These are phyloP conservation scores for Malassezia pachydermatis DNA, from an alignment of 1,284 basidiomycete species.

Conservation along the genomic window DNA sequence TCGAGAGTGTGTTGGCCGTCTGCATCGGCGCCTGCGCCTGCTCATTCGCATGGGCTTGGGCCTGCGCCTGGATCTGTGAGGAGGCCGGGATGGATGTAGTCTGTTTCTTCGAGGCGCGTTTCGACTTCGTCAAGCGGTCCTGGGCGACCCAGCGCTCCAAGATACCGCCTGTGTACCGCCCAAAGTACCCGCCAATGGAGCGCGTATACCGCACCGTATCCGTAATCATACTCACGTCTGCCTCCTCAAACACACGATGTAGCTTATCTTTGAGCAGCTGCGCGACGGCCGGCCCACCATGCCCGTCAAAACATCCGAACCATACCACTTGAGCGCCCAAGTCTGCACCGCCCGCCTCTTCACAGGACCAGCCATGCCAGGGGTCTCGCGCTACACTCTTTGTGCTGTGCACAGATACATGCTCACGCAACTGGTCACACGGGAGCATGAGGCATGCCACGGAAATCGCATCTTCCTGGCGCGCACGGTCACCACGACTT, in stretches of 20 bases:
- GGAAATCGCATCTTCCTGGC: conserved; percentile 40
- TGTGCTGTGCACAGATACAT: conserved; percentile 14
- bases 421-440: conserved; percentile 23
- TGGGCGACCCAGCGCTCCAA: conserved; percentile 38
- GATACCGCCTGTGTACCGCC: conserved; percentile 36
- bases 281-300: conserved; percentile 38
- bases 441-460: conserved; percentile 38
- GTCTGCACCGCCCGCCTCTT: conserved; percentile 31
- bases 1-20: background rate
- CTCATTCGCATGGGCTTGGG: too few species aligned
- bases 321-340: conserved; percentile 41
- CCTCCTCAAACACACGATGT: conserved; percentile 37
- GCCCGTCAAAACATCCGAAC: conserved; percentile 45
- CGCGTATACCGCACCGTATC: conserved; percentile 43
- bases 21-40: background rate
- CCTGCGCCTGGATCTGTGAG: conserved; percentile 3
- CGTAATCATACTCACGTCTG: conserved; percentile 32
- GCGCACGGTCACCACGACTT: conserved; percentile 32
- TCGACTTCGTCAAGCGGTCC: conserved; percentile 14
- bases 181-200: conserved; percentile 41
- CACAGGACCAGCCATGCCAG: conserved; percentile 27
- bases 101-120: conserved; percentile 1
- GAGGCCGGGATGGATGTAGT: conserved; percentile 25
- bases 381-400: conserved; percentile 16
- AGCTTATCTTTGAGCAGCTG: conserved; percentile 30